Base-by-base conservation (phyloP, 768 basidiomycete species). In the Botryobasidium botryosum region DNA sequence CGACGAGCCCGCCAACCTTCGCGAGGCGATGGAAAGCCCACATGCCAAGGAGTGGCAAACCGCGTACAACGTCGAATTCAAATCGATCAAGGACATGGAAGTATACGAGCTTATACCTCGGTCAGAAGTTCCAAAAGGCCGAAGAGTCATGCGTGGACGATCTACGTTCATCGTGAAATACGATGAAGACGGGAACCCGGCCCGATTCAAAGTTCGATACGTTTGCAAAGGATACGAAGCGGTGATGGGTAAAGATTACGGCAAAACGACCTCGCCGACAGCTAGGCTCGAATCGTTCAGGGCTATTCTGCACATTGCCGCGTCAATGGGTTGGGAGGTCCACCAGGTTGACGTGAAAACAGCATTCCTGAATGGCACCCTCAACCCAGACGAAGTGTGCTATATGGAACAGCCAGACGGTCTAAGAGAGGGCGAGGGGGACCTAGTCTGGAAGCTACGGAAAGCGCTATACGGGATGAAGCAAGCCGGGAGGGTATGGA, bases 191-290 rank as follows among this genome's bases (percentile, higher is more conserved):
- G 32, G 32, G 12, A 18, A 33, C 18, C 12, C 18, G 12, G 32
- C 12, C 32, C 32, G 32, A 12, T 33, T 33, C 32, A 33, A 33
- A 18, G 32, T 18, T 33, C 32, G 32, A 12, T 33, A 12, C 12
- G 32, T 33, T 12, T 12, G 10, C 18, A 33, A 33, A 33, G 32
- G 32, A 12, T 33, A 12, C 32, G 18, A 33, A 33, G 12, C 12
- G 32, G 18, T 12, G 18, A 18, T 12, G 18, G 32, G 32, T 18
- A 33, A 12, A 12, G 32, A 33, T 33, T 33, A 33, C 18, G 32
- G 32, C 32, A 33, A 33, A 33, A 66, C 62, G 0, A 65, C 56
- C 38, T 51, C 61, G 0, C 64, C 65, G 0, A 54, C 62, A 0
- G 46, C 46, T n/a, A 35, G 50, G 38, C 50, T 54, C 8, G 43